Evolutionary conservation across 805 yeast genomes (phyloP).

Genomic region (Pichia membranifaciens): DNA sequence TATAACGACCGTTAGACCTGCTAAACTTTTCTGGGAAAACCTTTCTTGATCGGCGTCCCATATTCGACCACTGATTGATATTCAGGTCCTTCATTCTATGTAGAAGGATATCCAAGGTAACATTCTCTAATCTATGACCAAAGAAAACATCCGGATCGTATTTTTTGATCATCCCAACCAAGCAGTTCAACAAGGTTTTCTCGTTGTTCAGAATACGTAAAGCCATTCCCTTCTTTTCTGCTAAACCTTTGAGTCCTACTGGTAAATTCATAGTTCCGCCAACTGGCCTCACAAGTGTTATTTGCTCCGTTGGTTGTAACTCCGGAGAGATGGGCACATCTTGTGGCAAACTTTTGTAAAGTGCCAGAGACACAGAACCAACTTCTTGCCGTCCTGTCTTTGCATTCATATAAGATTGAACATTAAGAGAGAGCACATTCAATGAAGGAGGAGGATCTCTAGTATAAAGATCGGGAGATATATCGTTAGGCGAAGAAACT

Average conservation of each 20-base stretch:
- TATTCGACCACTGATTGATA: slow-evolving; percentile 68
- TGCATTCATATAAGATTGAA: slow-evolving; percentile 76
- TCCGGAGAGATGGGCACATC: slow-evolving; percentile 68
- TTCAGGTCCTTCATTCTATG: slow-evolving; percentile 74
- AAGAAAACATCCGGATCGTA: slow-evolving; percentile 88
- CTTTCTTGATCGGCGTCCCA: slow-evolving; percentile 78
- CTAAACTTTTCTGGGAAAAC: slow-evolving; percentile 75
- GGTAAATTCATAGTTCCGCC: slow-evolving; percentile 61
- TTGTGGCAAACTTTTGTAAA: slow-evolving; percentile 62
- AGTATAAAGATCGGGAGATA: slow-evolving; percentile 39
- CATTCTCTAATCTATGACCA: slow-evolving; percentile 80
- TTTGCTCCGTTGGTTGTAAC: slow-evolving; percentile 50
- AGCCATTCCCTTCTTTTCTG: slow-evolving; percentile 46
- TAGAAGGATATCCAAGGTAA: slow-evolving; percentile 71
- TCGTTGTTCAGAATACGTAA: slow-evolving; percentile 67
- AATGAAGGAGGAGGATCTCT: slow-evolving; percentile 56
- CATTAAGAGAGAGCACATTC: slow-evolving; percentile 65
- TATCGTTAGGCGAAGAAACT: slow-evolving; percentile 41
- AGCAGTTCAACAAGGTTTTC: slow-evolving; percentile 63
- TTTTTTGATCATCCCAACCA: slow-evolving; percentile 61
- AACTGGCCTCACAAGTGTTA: slow-evolving; percentile 78
- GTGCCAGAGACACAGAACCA: slow-evolving; percentile 72
- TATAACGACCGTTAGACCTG: slow-evolving; percentile 44
- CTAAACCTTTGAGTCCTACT: slow-evolving; percentile 61
- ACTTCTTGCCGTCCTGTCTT: slow-evolving; percentile 77